Conservation (phyloP, 148 eudicot species). For the Drosera capensis region DNA sequence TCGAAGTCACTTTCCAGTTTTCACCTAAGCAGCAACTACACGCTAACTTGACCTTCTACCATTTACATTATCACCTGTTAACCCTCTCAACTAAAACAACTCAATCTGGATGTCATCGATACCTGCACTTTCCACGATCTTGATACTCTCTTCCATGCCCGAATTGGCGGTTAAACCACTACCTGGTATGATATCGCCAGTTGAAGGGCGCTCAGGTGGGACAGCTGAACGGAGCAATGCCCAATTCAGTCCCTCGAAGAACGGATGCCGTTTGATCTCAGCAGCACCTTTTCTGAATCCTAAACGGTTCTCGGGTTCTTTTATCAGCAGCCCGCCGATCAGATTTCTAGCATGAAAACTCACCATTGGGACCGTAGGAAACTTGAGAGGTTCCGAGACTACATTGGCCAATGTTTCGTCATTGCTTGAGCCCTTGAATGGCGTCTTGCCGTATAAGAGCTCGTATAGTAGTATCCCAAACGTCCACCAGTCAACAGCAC, state of each 20-base stretch:
- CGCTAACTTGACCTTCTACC: no score
- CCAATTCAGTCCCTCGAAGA: constrained; percentile 75
- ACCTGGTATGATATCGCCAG: constrained; percentile 16
- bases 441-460: constrained; percentile 66
- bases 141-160: constrained; percentile 11
- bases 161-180: constrained; percentile 2
- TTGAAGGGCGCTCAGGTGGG: constrained; percentile 55
- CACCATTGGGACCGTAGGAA: constrained; percentile 42
- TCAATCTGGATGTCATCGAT: constrained; percentile 33
- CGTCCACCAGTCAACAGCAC: constrained; percentile 60
- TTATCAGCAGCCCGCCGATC: constrained; percentile 39
- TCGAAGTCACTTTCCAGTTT: no score
- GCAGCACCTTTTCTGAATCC: constrained; percentile 64
- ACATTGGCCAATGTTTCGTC: constrained; percentile 56
- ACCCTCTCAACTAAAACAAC: constrained; percentile 25
- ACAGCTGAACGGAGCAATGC: constrained; percentile 60
- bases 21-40: no score
- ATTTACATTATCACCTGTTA: constrained; percentile 17
- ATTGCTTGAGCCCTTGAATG: constrained; percentile 57
- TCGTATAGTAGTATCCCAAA: constrained; percentile 60
- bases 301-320: constrained; percentile 52
- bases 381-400: constrained; percentile 38
- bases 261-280: constrained; percentile 62
- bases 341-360: constrained; percentile 56
- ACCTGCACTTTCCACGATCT: constrained; percentile 6